A percentile compares a stretch with the other conserved stretches of the same genome.
Evolutionary conservation across 1,284 basidiomycete species (phyloP).

Genomic region (Waitea zeae): DNA sequence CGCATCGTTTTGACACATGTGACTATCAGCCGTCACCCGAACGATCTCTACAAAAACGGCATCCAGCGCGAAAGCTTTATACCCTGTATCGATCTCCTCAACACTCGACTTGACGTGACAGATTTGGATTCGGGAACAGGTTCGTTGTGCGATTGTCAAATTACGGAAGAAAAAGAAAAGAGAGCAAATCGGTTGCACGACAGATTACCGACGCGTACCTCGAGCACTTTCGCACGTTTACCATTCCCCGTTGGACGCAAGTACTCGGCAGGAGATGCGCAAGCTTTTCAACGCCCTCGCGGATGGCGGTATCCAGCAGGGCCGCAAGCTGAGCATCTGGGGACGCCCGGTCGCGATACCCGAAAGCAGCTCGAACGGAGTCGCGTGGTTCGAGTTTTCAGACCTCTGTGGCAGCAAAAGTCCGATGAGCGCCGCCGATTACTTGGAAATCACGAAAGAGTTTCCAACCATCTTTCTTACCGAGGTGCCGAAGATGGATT

Average conservation of each 20-base stretch:
- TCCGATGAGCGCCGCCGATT: conserved; percentile 91
- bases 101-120: conserved; percentile 71
- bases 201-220: conserved; percentile 86
- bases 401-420: conserved; percentile 74
- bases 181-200: too few relatives aligned
- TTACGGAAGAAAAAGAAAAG: too few relatives aligned
- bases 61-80: conserved; percentile 95
- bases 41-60: conserved; percentile 97
- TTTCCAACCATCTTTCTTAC: conserved; percentile 84
- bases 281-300: conserved; percentile 72
- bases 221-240: conserved; percentile 86
- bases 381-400: conserved; percentile 80
- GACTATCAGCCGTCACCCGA: conserved; percentile 72
- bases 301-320: conserved; percentile 37
- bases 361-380: conserved; percentile 53
- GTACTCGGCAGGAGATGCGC: conserved; percentile 52
- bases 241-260: conserved; percentile 59
- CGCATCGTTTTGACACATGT: conserved; percentile 1
- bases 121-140: conserved; percentile 93
- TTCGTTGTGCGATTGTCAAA: conserved; percentile 14
- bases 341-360: conserved; percentile 74
- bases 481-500: conserved; percentile 77
- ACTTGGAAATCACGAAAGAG: conserved; percentile 80
- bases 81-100: conserved; percentile 89
- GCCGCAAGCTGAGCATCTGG: conserved; percentile 73